phyloP scores from a whole-genome alignment of 495 filamentous ascomycete genomes.

The Daldinia grandis region DNA sequence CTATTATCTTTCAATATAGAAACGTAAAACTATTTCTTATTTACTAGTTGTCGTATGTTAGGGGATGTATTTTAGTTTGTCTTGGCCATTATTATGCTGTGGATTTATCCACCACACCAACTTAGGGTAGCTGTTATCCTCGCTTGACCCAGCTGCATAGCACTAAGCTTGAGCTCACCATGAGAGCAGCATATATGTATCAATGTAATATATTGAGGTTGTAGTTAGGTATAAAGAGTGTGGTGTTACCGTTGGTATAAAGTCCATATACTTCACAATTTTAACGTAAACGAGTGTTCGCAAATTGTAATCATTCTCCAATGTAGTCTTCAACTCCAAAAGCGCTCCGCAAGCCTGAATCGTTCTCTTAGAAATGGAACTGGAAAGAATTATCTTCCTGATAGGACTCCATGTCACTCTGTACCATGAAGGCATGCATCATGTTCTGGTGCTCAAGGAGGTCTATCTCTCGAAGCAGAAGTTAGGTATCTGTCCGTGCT shows the following conservation, averaged over 20 bases:
- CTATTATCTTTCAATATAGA: too few species aligned
- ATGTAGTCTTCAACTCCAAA: not conserved
- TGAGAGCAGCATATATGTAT: not conserved
- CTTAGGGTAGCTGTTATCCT: not conserved
- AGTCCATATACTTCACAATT: not conserved
- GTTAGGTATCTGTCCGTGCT: constrained; percentile 6
- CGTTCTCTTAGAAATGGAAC: not conserved
- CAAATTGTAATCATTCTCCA: not conserved
- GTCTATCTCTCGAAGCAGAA: not conserved
- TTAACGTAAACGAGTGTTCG: not conserved
- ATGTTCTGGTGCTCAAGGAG: constrained; percentile 1
- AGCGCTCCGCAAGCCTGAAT: not conserved
- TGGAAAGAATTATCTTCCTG: not conserved
- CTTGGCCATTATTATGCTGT: too few species aligned
- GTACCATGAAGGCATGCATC: not conserved
- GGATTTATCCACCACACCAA: too few species aligned
- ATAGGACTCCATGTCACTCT: not conserved
- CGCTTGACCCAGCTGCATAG: not conserved
- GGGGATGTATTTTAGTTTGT: too few species aligned
- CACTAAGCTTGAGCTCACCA: not conserved
- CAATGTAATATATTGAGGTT: not conserved
- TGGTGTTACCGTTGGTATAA: not conserved
- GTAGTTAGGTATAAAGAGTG: not conserved
- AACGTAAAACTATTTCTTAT: too few species aligned
- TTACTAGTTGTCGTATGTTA: too few species aligned